Evolutionary conservation across 345 rosid species (phyloP).

Genomic region (Eutrema yunnanense): DNA sequence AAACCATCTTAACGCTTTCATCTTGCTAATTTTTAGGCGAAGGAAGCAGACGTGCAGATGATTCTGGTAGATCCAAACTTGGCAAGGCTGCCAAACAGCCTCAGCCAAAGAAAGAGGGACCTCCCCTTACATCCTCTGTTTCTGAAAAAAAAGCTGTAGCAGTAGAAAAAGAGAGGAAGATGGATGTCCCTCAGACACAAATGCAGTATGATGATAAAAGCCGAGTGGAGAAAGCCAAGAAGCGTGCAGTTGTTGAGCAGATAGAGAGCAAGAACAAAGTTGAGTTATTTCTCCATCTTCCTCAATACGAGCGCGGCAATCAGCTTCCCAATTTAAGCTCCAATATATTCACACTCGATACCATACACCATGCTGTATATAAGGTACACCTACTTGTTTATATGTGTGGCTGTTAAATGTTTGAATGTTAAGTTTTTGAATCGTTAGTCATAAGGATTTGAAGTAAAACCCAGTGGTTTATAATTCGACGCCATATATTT

Average conservation of each 20-base stretch:
- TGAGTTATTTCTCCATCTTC: conserved; percentile 72
- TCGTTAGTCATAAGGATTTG: not conserved
- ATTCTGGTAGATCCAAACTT: conserved; percentile 30
- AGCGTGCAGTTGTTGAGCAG: conserved; percentile 58
- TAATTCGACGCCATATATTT: not conserved
- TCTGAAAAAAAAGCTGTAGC: conserved; percentile 43
- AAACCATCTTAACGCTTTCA: not conserved
- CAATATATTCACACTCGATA: conserved; percentile 51
- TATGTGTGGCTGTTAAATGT: not conserved
- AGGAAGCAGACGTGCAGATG: conserved; percentile 39
- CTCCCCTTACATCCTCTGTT: conserved; percentile 30
- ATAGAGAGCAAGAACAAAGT: conserved; percentile 68
- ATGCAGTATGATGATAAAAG: conserved; percentile 76
- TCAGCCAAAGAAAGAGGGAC: conserved; percentile 46
- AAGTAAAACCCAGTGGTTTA: not conserved
- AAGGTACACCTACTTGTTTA: conserved; percentile 39
- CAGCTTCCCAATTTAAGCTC: conserved; percentile 56
- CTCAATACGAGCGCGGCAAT: conserved; percentile 62
- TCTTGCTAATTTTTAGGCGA: conserved; percentile 29
- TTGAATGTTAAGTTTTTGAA: not conserved
- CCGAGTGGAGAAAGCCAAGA: conserved; percentile 74
- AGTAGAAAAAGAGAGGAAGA: conserved; percentile 57
- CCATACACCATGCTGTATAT: conserved; percentile 67
- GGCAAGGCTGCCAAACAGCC: conserved; percentile 45
- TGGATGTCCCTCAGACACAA: conserved; percentile 60